These are phyloP conservation scores for Arxiozyma bovina DNA, from an alignment of 1,139 yeast genomes.

Conservation along the genomic window DNA sequence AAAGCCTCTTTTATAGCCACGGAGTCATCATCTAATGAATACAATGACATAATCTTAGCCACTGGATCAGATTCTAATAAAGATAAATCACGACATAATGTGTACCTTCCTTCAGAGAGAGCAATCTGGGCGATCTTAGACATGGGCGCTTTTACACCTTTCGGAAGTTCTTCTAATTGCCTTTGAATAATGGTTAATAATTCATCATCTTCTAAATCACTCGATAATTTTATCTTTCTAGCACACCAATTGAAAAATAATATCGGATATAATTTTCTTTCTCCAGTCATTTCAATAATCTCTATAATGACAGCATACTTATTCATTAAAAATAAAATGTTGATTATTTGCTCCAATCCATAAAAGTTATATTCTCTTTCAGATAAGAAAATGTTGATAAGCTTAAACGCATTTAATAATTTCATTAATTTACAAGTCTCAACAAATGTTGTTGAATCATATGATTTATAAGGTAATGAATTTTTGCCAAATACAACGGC, in stretches of 20 bases:
- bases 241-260: slow-evolving; percentile 81
- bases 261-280: slow-evolving; percentile 13
- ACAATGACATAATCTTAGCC: slow-evolving; percentile 53
- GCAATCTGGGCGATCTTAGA: slow-evolving; percentile 62
- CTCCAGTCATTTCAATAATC: slow-evolving; percentile 42
- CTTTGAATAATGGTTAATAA: slow-evolving; percentile 48
- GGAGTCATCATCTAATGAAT: slow-evolving; percentile 66
- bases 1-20: slow-evolving; percentile 63
- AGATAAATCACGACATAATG: slow-evolving; percentile 56
- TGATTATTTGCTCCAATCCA: slow-evolving; percentile 48
- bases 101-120: slow-evolving; percentile 70
- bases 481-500: slow-evolving; percentile 83
- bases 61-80: slow-evolving; percentile 60
- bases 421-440: slow-evolving; percentile 51
- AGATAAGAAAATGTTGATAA: slow-evolving; percentile 64
- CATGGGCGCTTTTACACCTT: slow-evolving; percentile 40
- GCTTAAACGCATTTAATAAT: slow-evolving; percentile 42
- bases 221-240: slow-evolving; percentile 50
- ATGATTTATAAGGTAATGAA: slow-evolving; percentile 36
- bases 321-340: slow-evolving; percentile 51
- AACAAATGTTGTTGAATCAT: slow-evolving; percentile 38
- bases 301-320: slow-evolving; percentile 57
- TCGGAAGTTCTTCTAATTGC: slow-evolving; percentile 15
- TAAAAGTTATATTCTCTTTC: slow-evolving; percentile 42
- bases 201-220: slow-evolving; percentile 49